These are phyloP conservation scores for Cutaneotrichosporon cutaneum DNA, from an alignment of 1,284 basidiomycete species.

Conservation along the genomic window DNA sequence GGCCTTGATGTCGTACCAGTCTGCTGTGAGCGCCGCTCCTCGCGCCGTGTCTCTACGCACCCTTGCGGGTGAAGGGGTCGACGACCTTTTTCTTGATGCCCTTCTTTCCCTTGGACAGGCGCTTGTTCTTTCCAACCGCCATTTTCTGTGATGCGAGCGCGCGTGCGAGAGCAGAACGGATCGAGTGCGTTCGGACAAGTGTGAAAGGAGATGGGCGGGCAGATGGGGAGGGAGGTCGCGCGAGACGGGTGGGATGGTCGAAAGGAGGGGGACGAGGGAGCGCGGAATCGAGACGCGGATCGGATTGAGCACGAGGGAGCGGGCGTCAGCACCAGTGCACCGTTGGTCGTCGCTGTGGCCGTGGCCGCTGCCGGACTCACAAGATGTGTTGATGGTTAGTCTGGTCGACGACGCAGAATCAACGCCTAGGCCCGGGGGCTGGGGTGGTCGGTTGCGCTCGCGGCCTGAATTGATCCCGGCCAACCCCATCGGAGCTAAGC, in stretches of 20 bases:
- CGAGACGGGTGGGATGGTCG: no score
- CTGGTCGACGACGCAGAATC: conserved; percentile 9
- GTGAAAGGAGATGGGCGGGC: not conserved
- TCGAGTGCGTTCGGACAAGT: not conserved
- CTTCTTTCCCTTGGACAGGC: conserved; percentile 99
- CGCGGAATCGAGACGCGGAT: conserved; percentile 7
- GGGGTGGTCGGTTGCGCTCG: no score
- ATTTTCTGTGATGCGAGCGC: conserved; percentile 53
- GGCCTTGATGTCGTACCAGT: conserved; percentile 99
- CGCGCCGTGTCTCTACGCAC: conserved; percentile 48
- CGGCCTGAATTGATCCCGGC: not conserved
- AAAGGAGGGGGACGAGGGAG: not conserved
- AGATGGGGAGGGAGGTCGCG: not conserved
- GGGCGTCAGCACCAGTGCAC: conserved; percentile 14
- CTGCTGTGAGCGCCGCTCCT: conserved; percentile 54
- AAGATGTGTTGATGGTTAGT: conserved; percentile 17
- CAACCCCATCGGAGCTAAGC: not conserved
- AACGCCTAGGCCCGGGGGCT: not conserved
- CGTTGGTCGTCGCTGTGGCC: conserved; percentile 1
- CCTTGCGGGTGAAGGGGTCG: conserved; percentile 99
- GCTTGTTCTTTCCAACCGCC: conserved; percentile 99
- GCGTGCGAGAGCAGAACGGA: not conserved
- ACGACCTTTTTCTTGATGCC: conserved; percentile 99
- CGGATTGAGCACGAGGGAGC: conserved; percentile 1
- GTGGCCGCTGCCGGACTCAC: conserved; percentile 9